Evolutionary conservation across 2,329 filamentous ascomycete genomes (phyloP).

Genomic region (Alternaria angustiovoidea): DNA sequence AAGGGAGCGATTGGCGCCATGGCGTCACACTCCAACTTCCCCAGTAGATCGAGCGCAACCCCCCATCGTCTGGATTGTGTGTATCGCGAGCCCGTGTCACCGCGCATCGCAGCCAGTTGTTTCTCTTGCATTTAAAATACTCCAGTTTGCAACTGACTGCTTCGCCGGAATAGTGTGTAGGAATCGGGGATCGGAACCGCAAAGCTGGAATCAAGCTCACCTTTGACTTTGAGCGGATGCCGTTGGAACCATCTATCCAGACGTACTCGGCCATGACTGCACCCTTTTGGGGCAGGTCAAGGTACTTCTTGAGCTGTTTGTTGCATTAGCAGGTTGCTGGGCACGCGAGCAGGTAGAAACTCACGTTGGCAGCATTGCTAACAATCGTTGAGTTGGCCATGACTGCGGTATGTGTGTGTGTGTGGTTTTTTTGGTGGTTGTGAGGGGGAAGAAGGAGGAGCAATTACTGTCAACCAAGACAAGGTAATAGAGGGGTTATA

Average conservation of each 20-base stretch:
- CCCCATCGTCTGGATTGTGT: background rate
- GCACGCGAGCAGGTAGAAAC: constrained; percentile 37
- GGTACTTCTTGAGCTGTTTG: constrained; percentile 85
- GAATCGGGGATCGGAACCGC: constrained; percentile 13
- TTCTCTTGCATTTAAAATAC: background rate
- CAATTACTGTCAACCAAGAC: constrained; percentile 6
- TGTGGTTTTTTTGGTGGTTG: constrained; percentile 17
- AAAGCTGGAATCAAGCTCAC: constrained; percentile 63
- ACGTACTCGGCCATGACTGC: constrained; percentile 93
- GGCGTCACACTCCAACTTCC: constrained; percentile 24
- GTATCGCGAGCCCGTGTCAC: background rate
- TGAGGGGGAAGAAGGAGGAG: background rate
- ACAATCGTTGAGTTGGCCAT: constrained; percentile 53
- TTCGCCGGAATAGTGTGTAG: no score
- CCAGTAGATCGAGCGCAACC: background rate
- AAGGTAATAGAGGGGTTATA: background rate
- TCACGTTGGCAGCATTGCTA: constrained; percentile 60
- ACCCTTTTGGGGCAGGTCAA: constrained; percentile 88
- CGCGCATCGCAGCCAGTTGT: constrained; percentile 1
- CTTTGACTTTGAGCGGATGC: constrained; percentile 93
- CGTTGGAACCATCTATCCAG: constrained; percentile 88
- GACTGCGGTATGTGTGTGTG: constrained; percentile 15
- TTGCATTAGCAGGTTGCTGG: constrained; percentile 30
- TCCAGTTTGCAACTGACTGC: background rate
- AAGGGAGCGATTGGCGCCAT: constrained; percentile 28